These are phyloP conservation scores for Wickerhamiella azymoides DNA, from an alignment of 805 yeast genomes.

Conservation along the genomic window DNA sequence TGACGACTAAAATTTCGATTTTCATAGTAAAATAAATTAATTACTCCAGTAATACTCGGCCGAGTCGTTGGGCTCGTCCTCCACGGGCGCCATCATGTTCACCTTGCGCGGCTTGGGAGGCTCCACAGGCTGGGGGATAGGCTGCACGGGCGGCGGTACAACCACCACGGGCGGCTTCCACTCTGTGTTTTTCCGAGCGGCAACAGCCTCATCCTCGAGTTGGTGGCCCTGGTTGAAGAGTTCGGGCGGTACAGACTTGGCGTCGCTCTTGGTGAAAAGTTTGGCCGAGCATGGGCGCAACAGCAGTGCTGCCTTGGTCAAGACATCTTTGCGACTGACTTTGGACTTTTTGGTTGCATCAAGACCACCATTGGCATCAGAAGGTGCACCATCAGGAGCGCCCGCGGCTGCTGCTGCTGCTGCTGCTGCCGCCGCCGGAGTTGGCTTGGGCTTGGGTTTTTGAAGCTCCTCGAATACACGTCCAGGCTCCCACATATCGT, in stretches of 20 bases:
- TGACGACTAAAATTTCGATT: conserved; percentile 17
- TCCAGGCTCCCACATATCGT: conserved; percentile 3
- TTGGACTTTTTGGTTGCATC: conserved; percentile 4
- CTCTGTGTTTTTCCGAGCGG: background rate
- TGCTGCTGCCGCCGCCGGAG: background rate
- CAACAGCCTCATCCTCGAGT: background rate
- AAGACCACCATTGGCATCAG: no score
- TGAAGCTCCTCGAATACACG: background rate
- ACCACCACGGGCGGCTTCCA: background rate
- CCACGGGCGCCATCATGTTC: background rate
- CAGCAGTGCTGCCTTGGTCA: conserved; percentile 15
- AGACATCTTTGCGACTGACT: conserved; percentile 16
- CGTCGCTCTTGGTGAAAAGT: conserved; percentile 13
- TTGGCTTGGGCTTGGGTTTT: background rate
- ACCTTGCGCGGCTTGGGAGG: background rate
- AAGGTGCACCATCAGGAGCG: no score
- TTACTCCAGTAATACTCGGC: background rate
- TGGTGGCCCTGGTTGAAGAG: conserved; percentile 1
- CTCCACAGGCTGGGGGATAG: background rate
- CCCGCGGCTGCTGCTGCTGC: background rate
- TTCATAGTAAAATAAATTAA: background rate
- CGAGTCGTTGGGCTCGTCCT: background rate
- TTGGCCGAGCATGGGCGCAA: conserved; percentile 13
- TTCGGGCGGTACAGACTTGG: conserved; percentile 6
- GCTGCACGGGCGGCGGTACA: background rate